phyloP scores from a whole-genome alignment of 305 asterid species.

The Rubia peregrina region DNA sequence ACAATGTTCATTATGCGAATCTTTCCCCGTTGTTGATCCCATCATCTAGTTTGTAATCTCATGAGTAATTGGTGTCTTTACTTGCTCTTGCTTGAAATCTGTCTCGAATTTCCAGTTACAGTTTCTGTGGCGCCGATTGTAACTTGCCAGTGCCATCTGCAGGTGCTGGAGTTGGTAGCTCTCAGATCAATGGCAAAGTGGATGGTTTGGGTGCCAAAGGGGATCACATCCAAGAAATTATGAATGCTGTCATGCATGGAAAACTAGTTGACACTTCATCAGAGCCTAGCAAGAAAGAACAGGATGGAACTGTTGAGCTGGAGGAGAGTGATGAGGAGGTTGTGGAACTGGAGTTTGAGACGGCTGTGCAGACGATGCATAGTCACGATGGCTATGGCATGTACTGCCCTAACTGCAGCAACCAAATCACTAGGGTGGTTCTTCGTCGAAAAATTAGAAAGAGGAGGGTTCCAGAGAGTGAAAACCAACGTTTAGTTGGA shows the following conservation, averaged over 20 bases:
- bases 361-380: conserved; percentile 38
- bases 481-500: conserved; percentile 30
- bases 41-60: neutral
- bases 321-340: conserved; percentile 46
- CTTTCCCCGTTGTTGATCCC: no score
- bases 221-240: neutral
- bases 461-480: neutral
- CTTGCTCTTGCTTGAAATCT: neutral
- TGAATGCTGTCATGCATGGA: neutral
- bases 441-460: conserved; percentile 38
- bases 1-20: neutral
- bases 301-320: conserved; percentile 13
- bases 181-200: neutral
- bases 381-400: conserved; percentile 33
- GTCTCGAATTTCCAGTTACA: conserved; percentile 6
- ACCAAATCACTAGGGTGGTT: conserved; percentile 45
- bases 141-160: neutral
- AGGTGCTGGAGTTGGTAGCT: neutral
- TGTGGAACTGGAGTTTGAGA: conserved; percentile 53
- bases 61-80: neutral
- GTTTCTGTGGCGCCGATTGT: neutral
- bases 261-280: neutral
- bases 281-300: neutral
- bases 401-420: conserved; percentile 53
- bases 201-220: conserved; percentile 17